phyloP scores from a whole-genome alignment of 805 yeast species.

The Geotrichum ghanense region DNA sequence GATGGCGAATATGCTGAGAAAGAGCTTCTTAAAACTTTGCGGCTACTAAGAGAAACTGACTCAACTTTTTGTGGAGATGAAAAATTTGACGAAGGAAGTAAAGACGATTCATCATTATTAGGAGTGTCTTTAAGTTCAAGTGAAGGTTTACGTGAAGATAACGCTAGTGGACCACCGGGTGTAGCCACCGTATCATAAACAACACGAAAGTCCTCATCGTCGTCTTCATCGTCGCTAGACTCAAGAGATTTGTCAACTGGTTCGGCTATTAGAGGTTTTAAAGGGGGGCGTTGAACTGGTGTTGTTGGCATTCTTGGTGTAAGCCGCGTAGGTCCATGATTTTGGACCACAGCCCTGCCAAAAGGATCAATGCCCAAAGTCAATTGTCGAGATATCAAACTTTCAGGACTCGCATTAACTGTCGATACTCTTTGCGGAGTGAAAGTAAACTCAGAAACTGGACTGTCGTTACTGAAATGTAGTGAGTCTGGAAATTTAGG shows the following conservation, averaged over 20 bases:
- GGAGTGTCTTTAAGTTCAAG: too few relatives aligned
- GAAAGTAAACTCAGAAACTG: background rate
- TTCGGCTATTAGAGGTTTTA: background rate
- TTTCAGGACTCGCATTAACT: too few relatives aligned
- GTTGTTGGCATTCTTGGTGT: background rate
- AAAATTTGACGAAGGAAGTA: too few relatives aligned
- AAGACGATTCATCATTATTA: too few relatives aligned
- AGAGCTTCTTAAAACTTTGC: background rate
- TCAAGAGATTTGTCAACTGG: background rate
- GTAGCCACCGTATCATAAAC: background rate
- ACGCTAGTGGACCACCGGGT: too few relatives aligned
- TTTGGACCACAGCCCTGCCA: background rate
- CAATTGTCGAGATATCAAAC: background rate
- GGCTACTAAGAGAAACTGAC: background rate
- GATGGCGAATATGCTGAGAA: background rate
- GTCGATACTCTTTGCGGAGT: too few relatives aligned
- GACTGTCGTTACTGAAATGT: background rate
- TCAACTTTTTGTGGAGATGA: background rate
- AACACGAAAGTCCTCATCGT: background rate
- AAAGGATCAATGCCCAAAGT: background rate
- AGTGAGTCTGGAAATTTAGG: background rate
- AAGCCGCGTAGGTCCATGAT: too few relatives aligned
- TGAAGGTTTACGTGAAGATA: too few relatives aligned
- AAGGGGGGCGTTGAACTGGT: background rate
- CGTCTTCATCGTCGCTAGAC: conserved; percentile 1